These are phyloP conservation scores for Xylariaceae sp. DNA, from an alignment of 2,329 filamentous ascomycete species.

Conservation along the genomic window DNA sequence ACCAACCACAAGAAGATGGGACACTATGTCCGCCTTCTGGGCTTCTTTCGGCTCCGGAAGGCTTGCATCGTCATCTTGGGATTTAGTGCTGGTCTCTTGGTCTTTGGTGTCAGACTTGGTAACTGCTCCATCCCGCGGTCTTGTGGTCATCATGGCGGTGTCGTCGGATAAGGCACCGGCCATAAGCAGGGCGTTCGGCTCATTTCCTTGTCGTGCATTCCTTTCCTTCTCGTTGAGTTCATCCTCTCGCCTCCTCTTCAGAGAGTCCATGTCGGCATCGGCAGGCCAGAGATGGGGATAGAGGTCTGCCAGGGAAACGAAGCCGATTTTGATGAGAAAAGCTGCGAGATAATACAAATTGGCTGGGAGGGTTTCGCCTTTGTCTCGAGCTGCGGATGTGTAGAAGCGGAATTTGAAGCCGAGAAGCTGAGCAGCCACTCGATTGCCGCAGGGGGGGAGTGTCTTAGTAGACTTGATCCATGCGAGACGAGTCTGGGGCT, in stretches of 20 bases:
- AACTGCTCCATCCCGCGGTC: conserved; percentile 41
- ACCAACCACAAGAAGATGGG: conserved; percentile 80
- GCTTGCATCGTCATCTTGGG: conserved; percentile 38
- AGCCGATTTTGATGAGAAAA: conserved; percentile 91
- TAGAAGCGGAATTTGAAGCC: conserved; percentile 98
- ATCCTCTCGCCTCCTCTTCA: conserved; percentile 62
- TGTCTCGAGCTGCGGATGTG: conserved; percentile 67
- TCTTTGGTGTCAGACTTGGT: conserved; percentile 47
- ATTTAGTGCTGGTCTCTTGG: conserved; percentile 35
- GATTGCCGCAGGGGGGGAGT: conserved; percentile 76
- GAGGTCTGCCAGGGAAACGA: conserved; percentile 84
- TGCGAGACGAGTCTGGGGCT: conserved; percentile 32
- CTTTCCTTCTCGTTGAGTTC: conserved; percentile 74
- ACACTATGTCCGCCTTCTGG: conserved; percentile 80
- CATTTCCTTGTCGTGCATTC: conserved; percentile 60
- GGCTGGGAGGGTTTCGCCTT: conserved; percentile 72
- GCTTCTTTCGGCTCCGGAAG: conserved; percentile 65
- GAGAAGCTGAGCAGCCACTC: conserved; percentile 85
- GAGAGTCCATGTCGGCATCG: conserved; percentile 72
- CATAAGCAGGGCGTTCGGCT: conserved; percentile 76
- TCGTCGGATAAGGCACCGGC: conserved; percentile 86
- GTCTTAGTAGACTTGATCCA: conserved; percentile 81
- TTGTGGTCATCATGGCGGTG: conserved; percentile 45
- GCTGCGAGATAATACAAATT: conserved; percentile 91
- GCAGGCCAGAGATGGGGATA: conserved; percentile 86